Base-by-base conservation (phyloP, 345 rosid genomes). In the Xanthoceras sorbifolium region DNA sequence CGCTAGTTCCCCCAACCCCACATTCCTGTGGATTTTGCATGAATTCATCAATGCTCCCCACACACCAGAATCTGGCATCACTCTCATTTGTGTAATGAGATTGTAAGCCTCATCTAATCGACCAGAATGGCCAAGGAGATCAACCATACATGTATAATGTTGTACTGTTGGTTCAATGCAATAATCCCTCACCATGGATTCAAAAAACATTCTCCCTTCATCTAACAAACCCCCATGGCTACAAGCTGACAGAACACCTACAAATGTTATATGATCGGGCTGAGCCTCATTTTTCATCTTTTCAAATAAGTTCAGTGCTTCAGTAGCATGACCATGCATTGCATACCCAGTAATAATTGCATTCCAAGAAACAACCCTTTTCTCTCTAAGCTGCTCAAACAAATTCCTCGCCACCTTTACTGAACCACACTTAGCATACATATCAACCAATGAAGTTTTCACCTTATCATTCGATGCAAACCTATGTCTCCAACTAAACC, bases 351-450 rank as follows among this genome's bases (percentile, higher is more conserved):
- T 74, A 66, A 83, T 83, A 85, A 86, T 83, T 2, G 88, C 82
- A 67, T 80, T 80, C 88, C 86, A 85, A 1, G 88, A 80, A 31
- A 83, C 77, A 17, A 80, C 44, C 31, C 78, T 71, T 59, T 76
- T 85, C 82, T 78, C 74, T 64, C 31, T 46, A 7, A 82, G 74
- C 52, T 28, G 64, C 62, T 73, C 82, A 73, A 85, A 82, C 78
- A 86, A 71, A 52, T 44, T 73, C 83, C 69, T 66, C 0, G 88
- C 84, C 66, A 79, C 77, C 79, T 52, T 73, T 44, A 85, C 78
- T 3, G 77, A 67, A 59, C 98, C 98, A 72, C 98, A 91, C 74
- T 90, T 94, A 0, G 92, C 87, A 60, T 91, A 93, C 98, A 93
- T 91, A 84, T 91, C 95, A 74, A 90, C 78, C 76, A 94, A 81